phyloP scores from a whole-genome alignment of 257 asterid species.

The Penstemon newberryi region DNA sequence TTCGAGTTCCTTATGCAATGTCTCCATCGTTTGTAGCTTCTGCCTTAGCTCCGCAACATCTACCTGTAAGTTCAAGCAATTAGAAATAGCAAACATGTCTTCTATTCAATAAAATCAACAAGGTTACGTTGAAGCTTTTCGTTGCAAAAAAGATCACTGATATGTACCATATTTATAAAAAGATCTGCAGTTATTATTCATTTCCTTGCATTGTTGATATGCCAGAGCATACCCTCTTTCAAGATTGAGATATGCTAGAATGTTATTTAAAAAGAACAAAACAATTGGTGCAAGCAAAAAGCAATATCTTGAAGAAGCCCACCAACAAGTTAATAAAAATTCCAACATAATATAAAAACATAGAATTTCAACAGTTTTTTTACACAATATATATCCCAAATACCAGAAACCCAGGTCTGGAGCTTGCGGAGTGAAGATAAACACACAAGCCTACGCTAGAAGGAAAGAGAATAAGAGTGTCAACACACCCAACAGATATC shows the following conservation, averaged over 20 bases:
- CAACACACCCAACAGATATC: background rate
- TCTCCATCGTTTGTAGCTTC: constrained; percentile 84
- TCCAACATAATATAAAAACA: background rate
- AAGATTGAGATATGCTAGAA: background rate
- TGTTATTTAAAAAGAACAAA: background rate
- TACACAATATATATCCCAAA: background rate
- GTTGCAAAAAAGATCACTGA: background rate
- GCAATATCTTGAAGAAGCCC: background rate
- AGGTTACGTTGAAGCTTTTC: background rate
- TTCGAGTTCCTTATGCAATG: constrained; percentile 84
- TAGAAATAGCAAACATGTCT: constrained; percentile 18
- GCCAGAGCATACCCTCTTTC: background rate
- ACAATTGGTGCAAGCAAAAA: background rate
- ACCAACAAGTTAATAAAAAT: background rate
- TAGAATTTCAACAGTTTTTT: background rate
- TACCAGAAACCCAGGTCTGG: background rate
- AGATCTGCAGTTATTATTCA: background rate
- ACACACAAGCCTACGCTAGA: background rate
- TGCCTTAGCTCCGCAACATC: constrained; percentile 94
- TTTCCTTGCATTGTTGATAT: background rate
- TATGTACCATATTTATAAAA: background rate
- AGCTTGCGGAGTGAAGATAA: background rate
- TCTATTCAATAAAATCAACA: background rate
- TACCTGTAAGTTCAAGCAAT: constrained; percentile 53
- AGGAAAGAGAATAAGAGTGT: background rate